These are phyloP conservation scores for Lachnellula cervina DNA, from an alignment of 2,329 filamentous ascomycete genomes.

Conservation along the genomic window DNA sequence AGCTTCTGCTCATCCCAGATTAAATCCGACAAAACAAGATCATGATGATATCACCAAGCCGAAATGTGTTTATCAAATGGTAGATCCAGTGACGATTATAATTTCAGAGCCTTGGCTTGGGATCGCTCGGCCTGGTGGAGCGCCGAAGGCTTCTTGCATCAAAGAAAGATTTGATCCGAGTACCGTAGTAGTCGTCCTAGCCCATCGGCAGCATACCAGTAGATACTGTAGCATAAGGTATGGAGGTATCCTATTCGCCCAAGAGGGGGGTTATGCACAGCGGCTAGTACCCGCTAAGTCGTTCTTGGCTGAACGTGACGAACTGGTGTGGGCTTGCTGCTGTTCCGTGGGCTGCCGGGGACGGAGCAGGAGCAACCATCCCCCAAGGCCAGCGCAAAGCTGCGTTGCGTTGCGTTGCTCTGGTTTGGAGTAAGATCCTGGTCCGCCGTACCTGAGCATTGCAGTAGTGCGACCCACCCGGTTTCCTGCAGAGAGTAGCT, in stretches of 20 bases:
- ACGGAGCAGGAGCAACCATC: background rate
- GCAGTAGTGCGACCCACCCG: slow-evolving; percentile 13
- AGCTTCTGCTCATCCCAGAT: slow-evolving; percentile 3
- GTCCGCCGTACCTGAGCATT: slow-evolving; percentile 21
- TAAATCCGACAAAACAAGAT: background rate
- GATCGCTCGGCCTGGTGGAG: background rate
- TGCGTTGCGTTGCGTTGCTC: background rate
- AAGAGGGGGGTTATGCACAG: background rate
- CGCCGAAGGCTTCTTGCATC: slow-evolving; percentile 6
- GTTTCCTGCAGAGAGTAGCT: slow-evolving; percentile 9
- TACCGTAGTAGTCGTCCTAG: background rate
- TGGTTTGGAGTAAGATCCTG: slow-evolving; percentile 11
- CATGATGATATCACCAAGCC: background rate
- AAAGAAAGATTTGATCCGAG: slow-evolving; percentile 5
- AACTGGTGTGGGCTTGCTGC: background rate
- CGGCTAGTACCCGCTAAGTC: background rate
- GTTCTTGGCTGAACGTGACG: background rate
- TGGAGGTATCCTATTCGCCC: background rate
- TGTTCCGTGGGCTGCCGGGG: background rate
- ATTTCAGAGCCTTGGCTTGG: background rate
- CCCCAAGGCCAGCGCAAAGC: background rate
- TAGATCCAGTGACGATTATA: background rate
- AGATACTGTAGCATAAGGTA: too few species aligned
- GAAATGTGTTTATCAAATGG: background rate
- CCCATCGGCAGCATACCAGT: background rate